These are phyloP conservation scores for Ophiostoma quercus DNA, from an alignment of 2,329 filamentous ascomycete species.

Conservation along the genomic window DNA sequence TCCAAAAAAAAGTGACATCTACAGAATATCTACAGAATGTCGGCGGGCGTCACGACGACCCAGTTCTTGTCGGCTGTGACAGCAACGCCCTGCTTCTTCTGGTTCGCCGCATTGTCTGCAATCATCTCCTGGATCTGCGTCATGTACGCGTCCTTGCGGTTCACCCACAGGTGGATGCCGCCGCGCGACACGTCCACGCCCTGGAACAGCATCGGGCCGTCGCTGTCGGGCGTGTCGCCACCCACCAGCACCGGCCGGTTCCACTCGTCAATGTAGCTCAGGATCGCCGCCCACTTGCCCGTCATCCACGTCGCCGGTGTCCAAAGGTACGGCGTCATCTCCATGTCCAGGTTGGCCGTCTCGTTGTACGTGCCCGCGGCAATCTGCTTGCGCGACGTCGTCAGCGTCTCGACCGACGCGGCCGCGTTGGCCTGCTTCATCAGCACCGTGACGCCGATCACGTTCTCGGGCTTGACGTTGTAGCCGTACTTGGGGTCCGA, in stretches of 20 bases:
- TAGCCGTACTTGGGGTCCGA: conserved; percentile 15
- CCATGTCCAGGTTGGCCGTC: conserved; percentile 13
- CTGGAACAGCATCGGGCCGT: conserved; percentile 10
- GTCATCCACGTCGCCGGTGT: conserved; percentile 14
- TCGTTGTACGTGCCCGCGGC: conserved; percentile 10
- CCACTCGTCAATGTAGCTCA: conserved; percentile 9
- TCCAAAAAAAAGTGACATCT: background rate
- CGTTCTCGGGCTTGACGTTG: conserved; percentile 14
- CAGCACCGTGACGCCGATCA: conserved; percentile 2
- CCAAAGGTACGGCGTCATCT: conserved; percentile 10
- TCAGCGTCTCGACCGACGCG: background rate
- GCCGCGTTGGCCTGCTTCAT: background rate
- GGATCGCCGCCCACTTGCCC: conserved; percentile 10
- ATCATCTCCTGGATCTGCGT: conserved; percentile 3
- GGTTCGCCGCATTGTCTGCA: background rate
- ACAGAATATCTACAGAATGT: conserved; percentile 9
- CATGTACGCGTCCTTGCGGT: conserved; percentile 10
- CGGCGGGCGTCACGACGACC: conserved; percentile 11
- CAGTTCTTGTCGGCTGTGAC: conserved; percentile 11
- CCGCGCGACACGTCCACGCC: conserved; percentile 1
- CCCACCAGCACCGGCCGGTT: background rate
- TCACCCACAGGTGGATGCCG: conserved; percentile 9
- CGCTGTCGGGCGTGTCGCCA: conserved; percentile 8
- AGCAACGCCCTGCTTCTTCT: background rate
- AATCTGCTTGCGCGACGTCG: conserved; percentile 14